A percentile compares a stretch with the other conserved stretches of the same genome.
These are phyloP conservation scores for Biscogniauxia sp. DNA, from an alignment of 2,329 filamentous ascomycete species.

Conservation along the genomic window DNA sequence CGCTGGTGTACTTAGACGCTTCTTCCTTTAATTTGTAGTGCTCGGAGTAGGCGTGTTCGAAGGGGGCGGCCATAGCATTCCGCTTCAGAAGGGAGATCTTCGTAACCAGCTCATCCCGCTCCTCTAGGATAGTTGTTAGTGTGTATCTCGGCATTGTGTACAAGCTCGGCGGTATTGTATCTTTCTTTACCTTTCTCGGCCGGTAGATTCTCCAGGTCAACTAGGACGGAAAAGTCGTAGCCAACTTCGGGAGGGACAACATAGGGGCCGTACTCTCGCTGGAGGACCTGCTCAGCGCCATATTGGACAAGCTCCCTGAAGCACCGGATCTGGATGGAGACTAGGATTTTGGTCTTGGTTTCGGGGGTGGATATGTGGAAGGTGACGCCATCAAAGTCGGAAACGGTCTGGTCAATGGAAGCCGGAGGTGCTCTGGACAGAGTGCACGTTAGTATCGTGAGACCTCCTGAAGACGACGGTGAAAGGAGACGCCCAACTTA, in stretches of 20 bases:
- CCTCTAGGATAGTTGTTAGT: constrained; percentile 54
- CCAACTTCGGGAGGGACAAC: constrained; percentile 84
- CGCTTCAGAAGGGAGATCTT: constrained; percentile 92
- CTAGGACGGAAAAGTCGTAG: constrained; percentile 91
- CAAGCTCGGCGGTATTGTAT: too few relatives aligned
- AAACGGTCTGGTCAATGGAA: constrained; percentile 96
- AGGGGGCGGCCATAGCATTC: constrained; percentile 97
- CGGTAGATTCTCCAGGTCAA: constrained; percentile 87
- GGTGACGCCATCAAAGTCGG: constrained; percentile 97
- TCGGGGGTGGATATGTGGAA: constrained; percentile 98
- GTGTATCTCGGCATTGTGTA: background rate
- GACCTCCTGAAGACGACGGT: background rate
- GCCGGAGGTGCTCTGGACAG: constrained; percentile 69
- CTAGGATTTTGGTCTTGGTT: constrained; percentile 86
- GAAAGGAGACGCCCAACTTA: constrained; percentile 38
- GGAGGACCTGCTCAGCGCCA: constrained; percentile 85
- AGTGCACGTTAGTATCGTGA: constrained; percentile 36
- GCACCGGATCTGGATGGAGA: constrained; percentile 94
- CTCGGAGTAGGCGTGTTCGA: constrained; percentile 94
- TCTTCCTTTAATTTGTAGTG: constrained; percentile 84
- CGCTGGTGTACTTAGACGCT: constrained; percentile 87
- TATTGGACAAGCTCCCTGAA: constrained; percentile 90
- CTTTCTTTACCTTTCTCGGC: constrained; percentile 63
- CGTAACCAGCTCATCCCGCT: constrained; percentile 79
- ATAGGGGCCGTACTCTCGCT: constrained; percentile 91